Evolutionary conservation across 768 basidiomycete genomes (phyloP), one percentile per base, ranked within the genome.

Genomic region (Boletus rufocinnamomeus): DNA sequence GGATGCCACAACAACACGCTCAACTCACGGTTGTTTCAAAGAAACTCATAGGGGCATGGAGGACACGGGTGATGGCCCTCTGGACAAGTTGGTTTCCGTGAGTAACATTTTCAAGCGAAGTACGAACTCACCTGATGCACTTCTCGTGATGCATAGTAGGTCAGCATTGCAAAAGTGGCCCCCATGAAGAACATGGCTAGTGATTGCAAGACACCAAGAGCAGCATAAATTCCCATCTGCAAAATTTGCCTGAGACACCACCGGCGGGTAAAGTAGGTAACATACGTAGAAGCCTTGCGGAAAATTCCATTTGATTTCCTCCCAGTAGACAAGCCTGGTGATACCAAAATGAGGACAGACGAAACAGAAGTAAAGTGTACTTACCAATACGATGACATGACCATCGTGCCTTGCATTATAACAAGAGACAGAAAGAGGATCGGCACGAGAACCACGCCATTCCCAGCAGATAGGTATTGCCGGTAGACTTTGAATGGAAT

Each of bases 11-110:
- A n/a, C 10, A 27, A 40, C 45, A 34, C 2, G 45, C 34, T 41
- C 44, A 19, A 66, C 78, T 65, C 66, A 87, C 86, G 6, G 89
- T 91, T 2, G 87, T 93, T 68, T 95, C 94, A 68, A 93, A 95
- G 76, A 93, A 95, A 8, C 84, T 85, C 87, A 92, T 93, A 0
- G 93, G 93, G 1, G 92, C 91, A 69, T 86, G 83, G 81, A 95
- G 83, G 49, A 94, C 82, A 23, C 87, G 83, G 9, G 77, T 73
- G 54, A 91, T 82, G 6, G 90, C 85, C 59, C 73, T 74, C 85
- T 87, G 43, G 48, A 50, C 48, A n/a, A 43, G 46, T 56, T 30
- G 10, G 30, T 44, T 8, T n/a, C 23, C 2, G 4, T 50, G 3
- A 32, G 37, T 25, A 10, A 38, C 13, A 14, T 23, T 52, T 30